Conservation (phyloP, 306 rosid species). For the Lathyrus oleraceus region DNA sequence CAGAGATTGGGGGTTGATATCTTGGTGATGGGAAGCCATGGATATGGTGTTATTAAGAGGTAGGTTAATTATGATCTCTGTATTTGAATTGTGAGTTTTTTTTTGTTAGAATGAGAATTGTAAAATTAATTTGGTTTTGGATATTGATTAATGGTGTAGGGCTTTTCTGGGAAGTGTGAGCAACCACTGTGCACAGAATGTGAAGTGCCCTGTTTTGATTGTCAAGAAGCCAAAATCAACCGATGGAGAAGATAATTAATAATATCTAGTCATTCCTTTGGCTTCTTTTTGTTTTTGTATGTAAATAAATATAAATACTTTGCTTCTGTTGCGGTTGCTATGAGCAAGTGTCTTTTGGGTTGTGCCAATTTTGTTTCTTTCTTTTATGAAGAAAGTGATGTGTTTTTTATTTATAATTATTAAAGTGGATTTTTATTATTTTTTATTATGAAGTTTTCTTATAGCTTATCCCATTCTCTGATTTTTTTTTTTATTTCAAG, state of each 20-base stretch:
- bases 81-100: background rate
- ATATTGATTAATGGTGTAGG: conserved; percentile 47
- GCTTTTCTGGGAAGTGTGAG: conserved; percentile 95
- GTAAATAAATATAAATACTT: conserved; percentile 26
- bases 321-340: background rate
- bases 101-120: background rate
- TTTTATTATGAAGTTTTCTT: background rate
- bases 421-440: background rate
- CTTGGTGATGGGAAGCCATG: conserved; percentile 84
- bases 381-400: conserved; percentile 13
- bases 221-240: conserved; percentile 78
- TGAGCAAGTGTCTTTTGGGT: conserved; percentile 5
- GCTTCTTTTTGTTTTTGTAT: background rate
- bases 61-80: background rate
- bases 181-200: conserved; percentile 79
- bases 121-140: background rate
- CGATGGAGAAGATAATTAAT: background rate
- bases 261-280: background rate
- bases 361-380: background rate
- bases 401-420: background rate
- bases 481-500: too few relatives aligned
- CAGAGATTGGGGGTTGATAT: conserved; percentile 60
- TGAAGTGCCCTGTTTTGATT: conserved; percentile 76
- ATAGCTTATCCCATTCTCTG: background rate
- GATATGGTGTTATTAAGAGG: conserved; percentile 85